Conservation (phyloP, 306 rosid genomes). For the Quercus engelmannii region DNA sequence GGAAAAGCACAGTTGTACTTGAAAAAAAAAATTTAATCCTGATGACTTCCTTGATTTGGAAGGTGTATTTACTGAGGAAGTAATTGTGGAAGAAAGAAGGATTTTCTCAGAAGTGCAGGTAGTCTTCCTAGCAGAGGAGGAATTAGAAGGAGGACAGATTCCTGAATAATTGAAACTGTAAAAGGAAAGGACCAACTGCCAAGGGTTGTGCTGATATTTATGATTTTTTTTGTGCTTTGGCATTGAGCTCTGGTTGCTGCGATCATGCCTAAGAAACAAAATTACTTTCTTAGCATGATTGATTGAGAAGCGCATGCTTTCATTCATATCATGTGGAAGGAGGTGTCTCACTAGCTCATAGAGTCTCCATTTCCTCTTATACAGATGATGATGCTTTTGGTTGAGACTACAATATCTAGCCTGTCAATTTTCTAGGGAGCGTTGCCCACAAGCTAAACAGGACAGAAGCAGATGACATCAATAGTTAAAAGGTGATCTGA, state of each 20-base stretch:
- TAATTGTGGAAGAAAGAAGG: slow-evolving; percentile 29
- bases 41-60: slow-evolving; percentile 57
- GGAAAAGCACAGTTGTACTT: no score
- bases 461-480: no score
- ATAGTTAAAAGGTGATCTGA: no score
- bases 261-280: not conserved
- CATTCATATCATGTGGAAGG: not conserved
- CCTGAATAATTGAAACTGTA: slow-evolving; percentile 27
- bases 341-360: not conserved
- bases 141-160: slow-evolving; percentile 74
- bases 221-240: not conserved
- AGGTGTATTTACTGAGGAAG: slow-evolving; percentile 32
- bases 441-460: no score
- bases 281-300: not conserved
- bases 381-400: not conserved
- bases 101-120: slow-evolving; percentile 18
- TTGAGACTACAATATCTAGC: not conserved
- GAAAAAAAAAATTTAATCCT: slow-evolving; percentile 27
- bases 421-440: no score
- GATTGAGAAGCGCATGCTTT: not conserved
- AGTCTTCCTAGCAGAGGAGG: slow-evolving; percentile 33
- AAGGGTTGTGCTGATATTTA: not conserved
- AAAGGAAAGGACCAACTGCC: not conserved
- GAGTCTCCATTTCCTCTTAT: not conserved
- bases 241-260: not conserved